These are phyloP conservation scores for Bocquillonia castaneifolia DNA, from an alignment of 441 rosid species.

Conservation along the genomic window DNA sequence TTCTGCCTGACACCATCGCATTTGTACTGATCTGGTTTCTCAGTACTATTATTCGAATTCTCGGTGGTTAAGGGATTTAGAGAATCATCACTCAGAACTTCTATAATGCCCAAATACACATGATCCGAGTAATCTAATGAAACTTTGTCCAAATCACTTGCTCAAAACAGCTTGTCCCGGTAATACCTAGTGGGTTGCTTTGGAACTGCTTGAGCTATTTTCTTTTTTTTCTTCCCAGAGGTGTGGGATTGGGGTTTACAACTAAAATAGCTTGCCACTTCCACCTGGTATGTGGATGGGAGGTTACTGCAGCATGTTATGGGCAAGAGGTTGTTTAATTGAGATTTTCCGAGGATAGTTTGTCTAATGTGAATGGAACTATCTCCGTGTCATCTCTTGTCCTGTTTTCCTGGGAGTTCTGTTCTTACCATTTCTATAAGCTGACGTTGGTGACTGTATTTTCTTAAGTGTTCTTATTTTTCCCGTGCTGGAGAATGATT, in stretches of 20 bases:
- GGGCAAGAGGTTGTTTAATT: neutral
- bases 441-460: neutral
- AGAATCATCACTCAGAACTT: no score
- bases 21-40: no score
- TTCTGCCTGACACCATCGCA: no score
- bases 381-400: neutral
- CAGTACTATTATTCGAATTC: no score
- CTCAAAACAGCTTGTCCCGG: neutral
- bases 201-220: neutral
- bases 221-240: neutral
- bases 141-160: neutral
- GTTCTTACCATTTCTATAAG: neutral
- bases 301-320: neutral
- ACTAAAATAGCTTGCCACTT: no score
- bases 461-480: neutral
- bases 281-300: neutral
- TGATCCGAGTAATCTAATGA: neutral
- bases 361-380: neutral
- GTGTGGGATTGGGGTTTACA: no score
- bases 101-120: neutral
- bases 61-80: no score
- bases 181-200: neutral
- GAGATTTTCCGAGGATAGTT: neutral
- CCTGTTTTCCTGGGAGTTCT: neutral
- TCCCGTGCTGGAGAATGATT: neutral